Base-by-base conservation (phyloP, 108 stramenopile species). In the Nannochloropsis gaditana region DNA sequence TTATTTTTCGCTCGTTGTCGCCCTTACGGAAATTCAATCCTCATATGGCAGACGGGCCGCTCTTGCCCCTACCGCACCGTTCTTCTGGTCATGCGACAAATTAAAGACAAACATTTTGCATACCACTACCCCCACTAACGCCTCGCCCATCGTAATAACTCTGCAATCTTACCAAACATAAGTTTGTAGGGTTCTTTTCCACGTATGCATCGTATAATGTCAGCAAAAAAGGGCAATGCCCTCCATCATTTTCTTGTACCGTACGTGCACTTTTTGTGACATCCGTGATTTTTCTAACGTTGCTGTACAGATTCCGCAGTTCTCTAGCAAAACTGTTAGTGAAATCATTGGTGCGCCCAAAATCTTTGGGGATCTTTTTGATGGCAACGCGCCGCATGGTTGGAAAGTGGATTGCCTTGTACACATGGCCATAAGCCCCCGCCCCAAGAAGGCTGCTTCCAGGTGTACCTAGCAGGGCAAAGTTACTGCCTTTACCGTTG, bases 271-370 rank as follows among this genome's bases (percentile, higher is more conserved):
- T 73, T 73, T 73, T 73, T 73, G 59, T n/a, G 15, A n/a, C 59
- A n/a, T 73, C 59, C 8, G 59, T 73, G 59, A 73, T 73, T 73
- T 73, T 73, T n/a, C 59, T 73, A 15, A 73, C 59, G n/a, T 73
- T 73, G 59, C 59, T 73, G n/a, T 73, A 73, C 59, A 73, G n/a
- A n/a, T 73, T 73, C 59, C 59, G 59, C 19, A 73, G 59, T n/a
- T 73, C 59, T 0, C 59, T 73, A n/a, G 59, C 59, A n/a, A 73
- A 73, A 73, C 59, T 73, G 6, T 73, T 73, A n/a, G 19, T 73
- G 59, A 73, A 73, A 4, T 73, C 59, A 8, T 73, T 73, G 3
- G 59, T n/a, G 19, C 59, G 59, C 3, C 59, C 59, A 73, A 73
- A 73, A n/a, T 73, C 59, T n/a, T 73, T 73, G 59, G 59, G 59